Evolutionary conservation across 352 stramenopile species (phyloP), one percentile per base, ranked within the genome.

Genomic region (Lagenidium giganteum): DNA sequence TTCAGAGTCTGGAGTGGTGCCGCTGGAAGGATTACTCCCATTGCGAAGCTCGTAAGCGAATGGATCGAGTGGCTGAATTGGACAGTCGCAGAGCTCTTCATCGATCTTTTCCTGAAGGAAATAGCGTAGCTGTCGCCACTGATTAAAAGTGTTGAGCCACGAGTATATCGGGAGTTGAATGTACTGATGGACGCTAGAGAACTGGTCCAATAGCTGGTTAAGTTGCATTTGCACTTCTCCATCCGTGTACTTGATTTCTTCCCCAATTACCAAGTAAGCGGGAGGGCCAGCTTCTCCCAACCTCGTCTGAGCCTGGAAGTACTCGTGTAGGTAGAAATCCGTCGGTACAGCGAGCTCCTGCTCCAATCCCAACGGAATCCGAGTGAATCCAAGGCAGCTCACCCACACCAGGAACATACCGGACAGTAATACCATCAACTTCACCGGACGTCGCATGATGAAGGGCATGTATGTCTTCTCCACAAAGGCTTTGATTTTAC

Each of bases 271-370:
- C 20, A 95, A 64, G 51, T 95, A 96, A n/a, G 80, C 83, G 29
- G 82, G 75, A 17, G 87, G 87, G 14, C 87, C 87, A 12, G 87
- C 83, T 43, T 95, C 83, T 29, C 83, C 83, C 28, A 79, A 73
- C 36, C 79, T 69, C 18, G 84, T 92, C 51, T 96, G 83, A 24
- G 74, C 71, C 29, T 89, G 57, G 49, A 95, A 96, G 45, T 96
- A 96, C 25, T 86, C 73, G 44, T 95, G 80, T 7, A 96, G 54
- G 38, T 96, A 95, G 32, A 90, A 95, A 37, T 95, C 79, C 0
- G 74, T 80, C 5, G 87, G 87, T 11, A 95, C 74, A 1, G 84
- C 87, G 38, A 96, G 66, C 45, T 93, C 76, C 62, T 95, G 87
- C 42, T 95, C 79, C 4, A 96, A 67, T 4, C 87, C 87, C 22